These are phyloP conservation scores for Conticribra guillardii DNA, from an alignment of 108 stramenopile genomes.

Conservation along the genomic window DNA sequence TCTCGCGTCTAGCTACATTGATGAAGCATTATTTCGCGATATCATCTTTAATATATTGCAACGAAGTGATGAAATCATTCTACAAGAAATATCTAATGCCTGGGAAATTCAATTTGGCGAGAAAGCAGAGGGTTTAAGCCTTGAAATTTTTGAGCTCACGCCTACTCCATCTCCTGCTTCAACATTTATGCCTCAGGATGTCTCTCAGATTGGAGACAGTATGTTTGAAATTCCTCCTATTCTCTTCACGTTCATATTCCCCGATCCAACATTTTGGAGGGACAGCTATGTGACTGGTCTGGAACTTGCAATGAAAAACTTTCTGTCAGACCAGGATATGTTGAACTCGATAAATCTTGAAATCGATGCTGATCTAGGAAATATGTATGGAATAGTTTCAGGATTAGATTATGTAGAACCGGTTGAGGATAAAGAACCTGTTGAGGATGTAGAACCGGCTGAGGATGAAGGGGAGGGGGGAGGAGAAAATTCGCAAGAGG, in stretches of 20 bases:
- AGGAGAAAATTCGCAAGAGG: not conserved
- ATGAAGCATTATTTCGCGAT: not conserved
- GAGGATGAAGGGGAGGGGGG: not conserved
- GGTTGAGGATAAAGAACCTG: not conserved
- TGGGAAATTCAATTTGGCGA: not conserved
- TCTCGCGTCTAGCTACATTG: not conserved
- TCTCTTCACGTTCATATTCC: not conserved
- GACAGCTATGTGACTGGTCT: not conserved
- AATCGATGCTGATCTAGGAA: not conserved
- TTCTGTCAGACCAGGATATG: not conserved
- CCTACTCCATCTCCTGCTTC: not conserved
- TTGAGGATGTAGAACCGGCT: not conserved
- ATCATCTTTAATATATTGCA: not conserved
- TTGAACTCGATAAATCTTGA: not conserved
- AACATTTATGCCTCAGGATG: not conserved
- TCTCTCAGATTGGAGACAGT: not conserved
- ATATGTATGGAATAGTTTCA: not conserved
- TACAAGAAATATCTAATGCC: not conserved
- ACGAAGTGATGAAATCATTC: not conserved
- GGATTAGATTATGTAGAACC: not conserved
- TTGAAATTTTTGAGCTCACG: not conserved
- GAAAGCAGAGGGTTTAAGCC: not conserved
- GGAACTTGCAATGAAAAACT: not conserved
- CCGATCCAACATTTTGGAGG: not conserved
- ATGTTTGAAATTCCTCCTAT: too few species aligned